Evolutionary conservation across 1,284 basidiomycete genomes (phyloP), one percentile per base, ranked within the genome.

Genomic region (Agaricales sp.): DNA sequence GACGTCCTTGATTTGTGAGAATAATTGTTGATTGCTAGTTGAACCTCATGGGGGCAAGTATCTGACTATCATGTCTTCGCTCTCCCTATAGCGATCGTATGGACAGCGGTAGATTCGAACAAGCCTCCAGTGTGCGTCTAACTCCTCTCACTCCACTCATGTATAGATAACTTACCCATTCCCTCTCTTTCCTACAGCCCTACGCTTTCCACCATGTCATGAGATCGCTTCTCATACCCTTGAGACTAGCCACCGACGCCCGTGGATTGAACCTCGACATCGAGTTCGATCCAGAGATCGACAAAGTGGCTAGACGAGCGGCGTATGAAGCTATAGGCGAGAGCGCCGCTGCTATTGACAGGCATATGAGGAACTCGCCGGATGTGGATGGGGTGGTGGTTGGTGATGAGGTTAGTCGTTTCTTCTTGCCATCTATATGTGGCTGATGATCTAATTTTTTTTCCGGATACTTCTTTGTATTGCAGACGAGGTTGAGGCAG

Each of bases 121-220:
- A 70, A 12, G 68, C 77, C n/a, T 65, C 68, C 8, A 72, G 66
- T 58, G 63, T 64, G 44, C 1, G 57, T 52, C 18, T n/a, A 22
- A 46, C 19, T 46, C 37, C 46, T 46, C 39, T 4, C 47, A 43
- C n/a, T 26, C 30, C 61, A 56, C 20, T 2, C 26, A 35, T 35
- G n/a, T n/a, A 11, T 8, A 11, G 30, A 35, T 35, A 35, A 35
- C 30, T 11, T 35, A n/a, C 8, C 30, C 11, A 8, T 41, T 50
- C 19, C 22, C 41, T 44, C 19, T 26, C 19, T 25, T 26, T 48
- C 35, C 41, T 16, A 30, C 47, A 80, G 73, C 89, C 90, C 2
- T 92, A 91, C 66, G 71, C 82, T 20, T 88, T 93, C 59, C 90
- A 93, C 63, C 79, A 86, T 57, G 80, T 86, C 39, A 83, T 94